Evolutionary conservation across 495 filamentous ascomycete species (phyloP).

Genomic region (Penicillium riverlandense): DNA sequence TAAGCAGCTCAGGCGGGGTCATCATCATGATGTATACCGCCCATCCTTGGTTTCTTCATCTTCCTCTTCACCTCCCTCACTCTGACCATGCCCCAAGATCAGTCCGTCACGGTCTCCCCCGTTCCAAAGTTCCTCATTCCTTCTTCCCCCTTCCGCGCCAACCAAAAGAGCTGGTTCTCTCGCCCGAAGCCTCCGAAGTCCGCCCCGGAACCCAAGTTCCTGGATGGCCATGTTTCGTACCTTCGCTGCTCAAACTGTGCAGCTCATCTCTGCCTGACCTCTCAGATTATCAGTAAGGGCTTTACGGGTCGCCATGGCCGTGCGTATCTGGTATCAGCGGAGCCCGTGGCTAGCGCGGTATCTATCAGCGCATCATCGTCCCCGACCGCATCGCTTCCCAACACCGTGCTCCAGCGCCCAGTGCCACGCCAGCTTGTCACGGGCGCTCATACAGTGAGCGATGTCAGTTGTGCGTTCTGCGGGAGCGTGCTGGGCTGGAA

Average conservation of each 20-base stretch:
- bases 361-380: constrained; percentile 26
- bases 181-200: constrained; percentile 7
- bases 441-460: constrained; percentile 58
- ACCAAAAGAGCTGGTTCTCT: constrained; percentile 18
- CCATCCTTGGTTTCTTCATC: not conserved
- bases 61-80: not conserved
- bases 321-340: constrained; percentile 71
- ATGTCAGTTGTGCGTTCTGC: constrained; percentile 54
- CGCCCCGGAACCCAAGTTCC: constrained; percentile 22
- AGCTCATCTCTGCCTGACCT: constrained; percentile 64
- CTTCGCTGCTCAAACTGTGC: constrained; percentile 71
- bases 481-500: constrained; percentile 80
- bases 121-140: constrained; percentile 48
- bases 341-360: constrained; percentile 17
- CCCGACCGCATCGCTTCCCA: constrained; percentile 32
- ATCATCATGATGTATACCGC: too few relatives aligned
- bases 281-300: constrained; percentile 82
- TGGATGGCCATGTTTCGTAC: constrained; percentile 45
- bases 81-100: constrained; percentile 10
- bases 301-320: constrained; percentile 93
- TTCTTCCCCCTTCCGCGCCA: constrained; percentile 38
- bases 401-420: constrained; percentile 52
- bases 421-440: constrained; percentile 73
- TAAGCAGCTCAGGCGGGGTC: too few relatives aligned
- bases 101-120: constrained; percentile 3